Percentiles rank a stretch among this genome's conserved stretches.
phyloP scores from a whole-genome alignment of 2,329 filamentous ascomycete genomes.

The Fusarium miscanthi region DNA sequence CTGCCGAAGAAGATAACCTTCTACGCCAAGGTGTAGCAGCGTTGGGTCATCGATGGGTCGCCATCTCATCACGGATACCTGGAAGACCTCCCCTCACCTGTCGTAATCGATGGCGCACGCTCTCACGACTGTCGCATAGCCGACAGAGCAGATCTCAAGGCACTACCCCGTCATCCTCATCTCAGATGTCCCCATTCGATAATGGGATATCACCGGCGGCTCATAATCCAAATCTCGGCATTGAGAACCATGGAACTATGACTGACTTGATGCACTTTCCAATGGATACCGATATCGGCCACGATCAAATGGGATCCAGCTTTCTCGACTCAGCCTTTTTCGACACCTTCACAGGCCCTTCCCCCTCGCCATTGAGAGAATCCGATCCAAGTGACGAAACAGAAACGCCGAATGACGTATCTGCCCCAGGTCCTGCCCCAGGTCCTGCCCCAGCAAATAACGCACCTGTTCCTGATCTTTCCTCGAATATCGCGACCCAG shows the following conservation, averaged over 20 bases:
- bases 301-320: slow-evolving; percentile 18
- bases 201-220: slow-evolving; percentile 34
- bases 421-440: neutral
- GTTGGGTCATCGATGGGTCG: slow-evolving; percentile 45
- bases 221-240: neutral
- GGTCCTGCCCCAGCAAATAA: neutral
- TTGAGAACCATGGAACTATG: neutral
- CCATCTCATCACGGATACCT: slow-evolving; percentile 43
- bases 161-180: slow-evolving; percentile 35
- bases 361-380: slow-evolving; percentile 22
- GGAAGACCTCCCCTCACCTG: slow-evolving; percentile 46
- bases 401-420: slow-evolving; percentile 10
- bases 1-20: slow-evolving; percentile 40
- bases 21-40: slow-evolving; percentile 40
- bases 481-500: neutral
- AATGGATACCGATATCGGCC: slow-evolving; percentile 13
- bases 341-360: slow-evolving; percentile 34
- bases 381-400: slow-evolving; percentile 14
- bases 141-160: slow-evolving; percentile 30
- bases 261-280: slow-evolving; percentile 23
- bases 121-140: slow-evolving; percentile 28
- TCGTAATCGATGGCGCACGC: slow-evolving; percentile 44
- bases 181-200: slow-evolving; percentile 34
- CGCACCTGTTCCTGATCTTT: neutral
- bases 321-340: slow-evolving; percentile 40